Conservation (phyloP, 2,329 filamentous ascomycete genomes). For the Ophiocordyceps camponoti-rufipedis region DNA sequence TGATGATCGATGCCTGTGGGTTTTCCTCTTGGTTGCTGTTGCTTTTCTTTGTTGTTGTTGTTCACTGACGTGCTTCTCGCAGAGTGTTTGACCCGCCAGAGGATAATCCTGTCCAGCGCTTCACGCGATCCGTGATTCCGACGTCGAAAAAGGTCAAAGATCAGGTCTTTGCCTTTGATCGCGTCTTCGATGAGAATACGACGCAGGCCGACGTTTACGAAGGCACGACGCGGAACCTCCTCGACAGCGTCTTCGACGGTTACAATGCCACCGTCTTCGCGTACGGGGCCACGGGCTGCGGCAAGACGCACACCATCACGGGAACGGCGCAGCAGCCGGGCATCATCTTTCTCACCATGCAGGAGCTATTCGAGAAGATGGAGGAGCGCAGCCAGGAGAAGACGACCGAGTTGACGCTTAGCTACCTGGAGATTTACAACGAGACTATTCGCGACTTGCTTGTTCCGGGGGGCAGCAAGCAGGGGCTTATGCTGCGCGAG, state of each 20-base stretch:
- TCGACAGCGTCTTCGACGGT: constrained; percentile 89
- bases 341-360: constrained; percentile 98
- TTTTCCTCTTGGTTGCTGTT: constrained; percentile 5
- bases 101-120: constrained; percentile 78
- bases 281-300: constrained; percentile 92
- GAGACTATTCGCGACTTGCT: constrained; percentile 93
- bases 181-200: constrained; percentile 90
- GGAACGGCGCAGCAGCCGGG: constrained; percentile 84
- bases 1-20: constrained; percentile 89
- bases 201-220: constrained; percentile 91
- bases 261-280: constrained; percentile 99
- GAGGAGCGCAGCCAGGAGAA: constrained; percentile 74
- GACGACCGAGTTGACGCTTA: constrained; percentile 74
- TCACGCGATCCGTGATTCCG: constrained; percentile 64
- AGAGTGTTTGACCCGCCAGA: constrained; percentile 96
- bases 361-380: constrained; percentile 94
- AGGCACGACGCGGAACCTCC: constrained; percentile 68
- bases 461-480: constrained; percentile 66
- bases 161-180: constrained; percentile 91
- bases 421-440: constrained; percentile 97
- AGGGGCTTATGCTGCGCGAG: constrained; percentile 79
- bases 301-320: constrained; percentile 95
- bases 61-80: constrained; percentile 6
- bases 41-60: not conserved
- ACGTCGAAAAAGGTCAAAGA: constrained; percentile 89